phyloP scores from a whole-genome alignment of 768 basidiomycete genomes.

The Tremella yokohamensis region DNA sequence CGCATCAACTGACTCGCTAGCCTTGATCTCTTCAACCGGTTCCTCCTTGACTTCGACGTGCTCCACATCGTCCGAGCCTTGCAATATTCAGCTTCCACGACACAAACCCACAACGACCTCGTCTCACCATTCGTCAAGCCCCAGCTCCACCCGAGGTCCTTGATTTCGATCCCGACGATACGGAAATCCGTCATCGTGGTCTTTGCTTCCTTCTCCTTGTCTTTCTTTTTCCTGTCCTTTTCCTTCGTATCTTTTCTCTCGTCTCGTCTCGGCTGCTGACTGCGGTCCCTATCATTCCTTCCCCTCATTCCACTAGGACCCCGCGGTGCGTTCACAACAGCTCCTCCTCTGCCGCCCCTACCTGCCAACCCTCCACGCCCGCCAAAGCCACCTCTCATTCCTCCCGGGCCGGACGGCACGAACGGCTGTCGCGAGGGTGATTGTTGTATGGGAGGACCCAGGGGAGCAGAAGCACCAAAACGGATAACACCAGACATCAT shows the following conservation, averaged over 20 bases:
- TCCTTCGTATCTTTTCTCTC: slow-evolving; percentile 22
- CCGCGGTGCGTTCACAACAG: slow-evolving; percentile 12
- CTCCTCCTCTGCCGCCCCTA: no score
- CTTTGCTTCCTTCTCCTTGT: slow-evolving; percentile 53
- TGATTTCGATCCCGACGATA: slow-evolving; percentile 83
- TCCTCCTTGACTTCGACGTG: slow-evolving; percentile 1
- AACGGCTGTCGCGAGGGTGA: no score
- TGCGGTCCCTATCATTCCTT: slow-evolving; percentile 6
- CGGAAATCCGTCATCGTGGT: slow-evolving; percentile 97
- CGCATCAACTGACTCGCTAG: neutral
- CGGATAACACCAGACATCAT: no score
- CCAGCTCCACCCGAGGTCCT: slow-evolving; percentile 82
- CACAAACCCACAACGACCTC: neutral
- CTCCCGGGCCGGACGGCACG: no score
- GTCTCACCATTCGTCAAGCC: slow-evolving; percentile 54
- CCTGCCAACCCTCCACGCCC: no score
- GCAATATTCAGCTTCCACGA: no score
- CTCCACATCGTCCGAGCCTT: no score
- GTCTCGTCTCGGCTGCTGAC: slow-evolving; percentile 2
- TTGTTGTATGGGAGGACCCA: no score
- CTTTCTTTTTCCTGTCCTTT: slow-evolving; percentile 20
- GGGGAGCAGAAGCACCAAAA: no score
- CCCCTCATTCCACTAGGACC: slow-evolving; percentile 17
- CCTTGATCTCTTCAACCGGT: slow-evolving; percentile 21
- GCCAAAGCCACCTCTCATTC: no score